phyloP scores from a whole-genome alignment of 2,329 filamentous ascomycete species.

The Penicillium sp. region DNA sequence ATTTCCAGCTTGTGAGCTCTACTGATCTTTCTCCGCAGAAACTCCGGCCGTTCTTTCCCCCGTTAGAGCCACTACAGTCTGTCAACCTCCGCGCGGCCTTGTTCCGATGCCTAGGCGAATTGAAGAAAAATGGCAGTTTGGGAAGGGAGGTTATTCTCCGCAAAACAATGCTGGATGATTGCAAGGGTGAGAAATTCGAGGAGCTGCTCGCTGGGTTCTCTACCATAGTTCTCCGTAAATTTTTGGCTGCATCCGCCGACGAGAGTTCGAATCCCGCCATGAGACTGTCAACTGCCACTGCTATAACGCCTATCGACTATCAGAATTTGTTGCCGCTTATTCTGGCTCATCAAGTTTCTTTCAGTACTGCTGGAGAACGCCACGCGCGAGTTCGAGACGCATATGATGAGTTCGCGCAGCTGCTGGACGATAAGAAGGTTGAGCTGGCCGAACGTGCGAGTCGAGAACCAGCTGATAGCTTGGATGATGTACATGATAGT shows the following conservation, averaged over 20 bases:
- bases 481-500: slow-evolving; percentile 37
- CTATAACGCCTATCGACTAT: slow-evolving; percentile 33
- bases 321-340: slow-evolving; percentile 59
- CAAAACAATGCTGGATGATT: slow-evolving; percentile 96
- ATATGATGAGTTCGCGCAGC: slow-evolving; percentile 61
- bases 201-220: slow-evolving; percentile 84
- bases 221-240: slow-evolving; percentile 71
- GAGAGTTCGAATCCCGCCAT: slow-evolving; percentile 51
- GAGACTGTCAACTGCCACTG: slow-evolving; percentile 53
- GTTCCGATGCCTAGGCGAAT: slow-evolving; percentile 72
- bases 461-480: slow-evolving; percentile 17
- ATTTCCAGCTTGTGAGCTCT: background rate
- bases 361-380: slow-evolving; percentile 56
- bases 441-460: slow-evolving; percentile 46
- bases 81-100: slow-evolving; percentile 82
- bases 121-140: slow-evolving; percentile 82
- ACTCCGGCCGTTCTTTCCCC: slow-evolving; percentile 84
- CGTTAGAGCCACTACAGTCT: slow-evolving; percentile 83
- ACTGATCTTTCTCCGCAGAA: slow-evolving; percentile 57
- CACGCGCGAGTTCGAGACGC: slow-evolving; percentile 58
- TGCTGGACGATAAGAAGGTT: slow-evolving; percentile 62
- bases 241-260: slow-evolving; percentile 46
- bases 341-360: slow-evolving; percentile 66
- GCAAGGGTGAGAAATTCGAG: slow-evolving; percentile 83
- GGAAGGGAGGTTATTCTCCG: slow-evolving; percentile 75